phyloP scores from a whole-genome alignment of 352 stramenopile genomes.

The Phytophthora macrochlamydospora region DNA sequence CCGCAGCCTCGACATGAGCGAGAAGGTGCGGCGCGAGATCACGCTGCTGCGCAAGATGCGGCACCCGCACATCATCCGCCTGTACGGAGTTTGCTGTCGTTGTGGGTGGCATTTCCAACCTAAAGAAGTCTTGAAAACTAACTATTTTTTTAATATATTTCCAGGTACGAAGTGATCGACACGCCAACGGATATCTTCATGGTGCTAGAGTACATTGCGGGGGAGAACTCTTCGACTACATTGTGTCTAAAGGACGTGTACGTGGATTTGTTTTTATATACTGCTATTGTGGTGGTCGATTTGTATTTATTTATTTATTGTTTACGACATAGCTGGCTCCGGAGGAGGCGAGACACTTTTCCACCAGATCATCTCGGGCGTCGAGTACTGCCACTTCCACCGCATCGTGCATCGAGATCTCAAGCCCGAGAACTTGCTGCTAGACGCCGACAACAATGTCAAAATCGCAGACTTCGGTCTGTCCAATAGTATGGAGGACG shows the following conservation, averaged over 20 bases:
- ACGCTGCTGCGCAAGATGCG: conserved; percentile 98
- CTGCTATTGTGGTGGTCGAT: conserved; percentile 3
- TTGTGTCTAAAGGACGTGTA: conserved; percentile 96
- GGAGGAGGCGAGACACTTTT: conserved; percentile 99
- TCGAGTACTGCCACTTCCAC: conserved; percentile 99
- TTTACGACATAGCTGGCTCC: conserved; percentile 83
- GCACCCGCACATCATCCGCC: conserved; percentile 99
- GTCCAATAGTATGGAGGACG: conserved; percentile 98
- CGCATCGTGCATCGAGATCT: conserved; percentile 99
- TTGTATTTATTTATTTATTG: conserved; percentile 18
- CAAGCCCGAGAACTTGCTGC: conserved; percentile 97
- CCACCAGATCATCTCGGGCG: conserved; percentile 97
- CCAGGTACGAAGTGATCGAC: conserved; percentile 97
- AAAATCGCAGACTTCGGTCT: conserved; percentile 99
- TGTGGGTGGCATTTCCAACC: neutral
- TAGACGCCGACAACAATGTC: conserved; percentile 99
- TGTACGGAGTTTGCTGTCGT: conserved; percentile 57
- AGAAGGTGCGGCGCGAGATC: conserved; percentile 99
- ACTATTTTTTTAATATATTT: neutral
- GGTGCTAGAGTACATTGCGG: conserved; percentile 94
- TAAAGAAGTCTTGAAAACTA: neutral
- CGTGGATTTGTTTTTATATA: conserved; percentile 15
- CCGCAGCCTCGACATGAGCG: conserved; percentile 98
- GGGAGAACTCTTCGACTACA: conserved; percentile 99
- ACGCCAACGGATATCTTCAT: conserved; percentile 99